Percentiles rank a stretch among this genome's conserved stretches.
phyloP scores from a whole-genome alignment of 768 basidiomycete species.

The Paxillus ammoniavirescens region DNA sequence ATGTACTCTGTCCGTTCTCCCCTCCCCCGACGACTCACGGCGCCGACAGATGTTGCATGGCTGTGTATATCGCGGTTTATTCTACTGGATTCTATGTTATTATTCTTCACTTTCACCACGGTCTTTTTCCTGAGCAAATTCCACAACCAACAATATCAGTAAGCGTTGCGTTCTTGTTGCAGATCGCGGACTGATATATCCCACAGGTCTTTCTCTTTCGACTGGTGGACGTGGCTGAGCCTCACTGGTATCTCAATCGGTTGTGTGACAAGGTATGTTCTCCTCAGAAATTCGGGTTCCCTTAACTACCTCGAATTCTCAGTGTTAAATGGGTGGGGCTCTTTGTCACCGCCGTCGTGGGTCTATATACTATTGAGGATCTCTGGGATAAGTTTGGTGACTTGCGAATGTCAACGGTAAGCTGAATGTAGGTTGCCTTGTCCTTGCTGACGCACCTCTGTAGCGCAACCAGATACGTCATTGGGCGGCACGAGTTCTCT shows the following conservation, averaged over 20 bases:
- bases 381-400: constrained; percentile 99
- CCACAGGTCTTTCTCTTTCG: constrained; percentile 82
- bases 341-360: constrained; percentile 93
- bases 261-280: constrained; percentile 78
- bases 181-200: constrained; percentile 1
- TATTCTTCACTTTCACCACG: constrained; percentile 98
- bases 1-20: constrained; percentile 23
- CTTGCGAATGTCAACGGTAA: constrained; percentile 82
- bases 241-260: constrained; percentile 95
- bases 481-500: constrained; percentile 83
- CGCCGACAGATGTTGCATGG: constrained; percentile 87
- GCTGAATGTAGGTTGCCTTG: constrained; percentile 30
- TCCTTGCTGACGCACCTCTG: constrained; percentile 4
- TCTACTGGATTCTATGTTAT: constrained; percentile 96
- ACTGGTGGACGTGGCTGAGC: constrained; percentile 98
- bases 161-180: constrained; percentile 29
- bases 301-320: constrained; percentile 1
- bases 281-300: background rate
- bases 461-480: constrained; percentile 87
- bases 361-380: constrained; percentile 95
- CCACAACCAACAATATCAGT: constrained; percentile 96
- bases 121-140: constrained; percentile 95
- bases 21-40: background rate
- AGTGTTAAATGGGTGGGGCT: constrained; percentile 97
- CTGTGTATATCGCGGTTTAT: constrained; percentile 96